Base-by-base conservation (phyloP, 2,329 filamentous ascomycete genomes). In the Pseudocercospora fijiensis region DNA sequence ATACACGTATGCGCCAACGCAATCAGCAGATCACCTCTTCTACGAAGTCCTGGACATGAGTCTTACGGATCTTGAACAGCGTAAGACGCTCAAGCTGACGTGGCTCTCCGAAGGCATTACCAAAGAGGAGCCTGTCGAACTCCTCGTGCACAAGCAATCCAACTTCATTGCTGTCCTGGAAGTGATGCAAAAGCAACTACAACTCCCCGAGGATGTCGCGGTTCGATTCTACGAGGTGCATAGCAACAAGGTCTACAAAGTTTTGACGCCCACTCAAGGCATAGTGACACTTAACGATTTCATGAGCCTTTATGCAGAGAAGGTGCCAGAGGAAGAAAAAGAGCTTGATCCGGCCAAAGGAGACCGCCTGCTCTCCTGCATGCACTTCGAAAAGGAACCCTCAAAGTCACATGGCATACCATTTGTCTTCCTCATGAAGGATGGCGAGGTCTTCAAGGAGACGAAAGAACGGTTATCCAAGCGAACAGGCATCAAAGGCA, bases 1-100 rank as follows among this genome's bases (percentile, higher is more conserved):
- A 10, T 90, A 92, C 69, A 84, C 89, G 57, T 90, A 88, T 69
- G 85, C 85, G 65, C 76, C 80, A 62, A 87, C 84, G 30, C 79
- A 84, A 20, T 68, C 72, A 22, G 66, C 71, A 13, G 94, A 98
- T 77, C 86, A 89, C 0, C 82, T 99, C 58, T 98, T 89, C 76
- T 99, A 93, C 74, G 95, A 99, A 76, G 86, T 98, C 27, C 81
- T 99, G 45, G 95, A 99, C 67, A 96, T 97, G 82, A 96, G 92
- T 72, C 80, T 99, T 53, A 90, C 91, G 24, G 96, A 99, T 77
- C 83, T 96, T 49, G 95, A 99, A 74, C 95, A 91, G 62, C 95
- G 96, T 81, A 97, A 96, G 81, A 86, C 82, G 62, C 81, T 98
- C 67, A 94, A 91, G 76, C 80, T 99, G 55, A 90, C 84, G 1